Percentiles rank a stretch among this genome's conserved stretches.
Evolutionary conservation across 176 grass and related monocot species (phyloP).

Genomic region (Secale cereale): DNA sequence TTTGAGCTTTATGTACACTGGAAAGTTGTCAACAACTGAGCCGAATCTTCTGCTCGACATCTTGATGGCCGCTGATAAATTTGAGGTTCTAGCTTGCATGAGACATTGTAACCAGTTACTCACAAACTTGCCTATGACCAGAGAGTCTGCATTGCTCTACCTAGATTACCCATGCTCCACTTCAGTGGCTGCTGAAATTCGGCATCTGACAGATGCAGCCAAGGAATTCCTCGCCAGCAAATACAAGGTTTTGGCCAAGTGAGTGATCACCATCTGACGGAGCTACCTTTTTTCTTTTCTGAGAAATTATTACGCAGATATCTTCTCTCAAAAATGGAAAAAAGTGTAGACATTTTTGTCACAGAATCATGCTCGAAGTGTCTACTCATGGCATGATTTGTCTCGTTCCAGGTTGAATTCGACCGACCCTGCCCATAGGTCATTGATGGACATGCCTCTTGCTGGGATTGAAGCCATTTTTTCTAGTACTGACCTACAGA

Average conservation of each 20-base stretch:
- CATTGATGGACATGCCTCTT: conserved; percentile 57
- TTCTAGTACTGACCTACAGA: conserved; percentile 63
- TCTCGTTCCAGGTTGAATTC: conserved; percentile 33
- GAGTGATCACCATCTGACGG: background rate
- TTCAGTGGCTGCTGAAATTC: conserved; percentile 57
- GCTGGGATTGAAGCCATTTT: conserved; percentile 64
- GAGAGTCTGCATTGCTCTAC: conserved; percentile 80
- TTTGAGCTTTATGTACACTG: conserved; percentile 85
- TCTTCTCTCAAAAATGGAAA: background rate
- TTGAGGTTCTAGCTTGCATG: conserved; percentile 94
- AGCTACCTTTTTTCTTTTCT: background rate
- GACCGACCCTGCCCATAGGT: too few relatives aligned
- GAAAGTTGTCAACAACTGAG: conserved; percentile 66
- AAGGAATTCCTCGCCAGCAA: conserved; percentile 54
- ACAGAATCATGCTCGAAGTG: background rate
- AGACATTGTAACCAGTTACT: conserved; percentile 83
- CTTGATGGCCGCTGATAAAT: conserved; percentile 85
- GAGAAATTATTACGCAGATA: background rate
- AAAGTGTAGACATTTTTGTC: background rate
- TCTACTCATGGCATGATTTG: background rate
- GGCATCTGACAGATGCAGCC: conserved; percentile 44
- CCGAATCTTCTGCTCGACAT: conserved; percentile 65
- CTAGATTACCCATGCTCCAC: conserved; percentile 64
- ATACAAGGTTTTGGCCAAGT: conserved; percentile 54
- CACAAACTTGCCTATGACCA: conserved; percentile 75